These are phyloP conservation scores for Blastocystis sp. DNA, from an alignment of 352 stramenopile genomes.

Conservation along the genomic window DNA sequence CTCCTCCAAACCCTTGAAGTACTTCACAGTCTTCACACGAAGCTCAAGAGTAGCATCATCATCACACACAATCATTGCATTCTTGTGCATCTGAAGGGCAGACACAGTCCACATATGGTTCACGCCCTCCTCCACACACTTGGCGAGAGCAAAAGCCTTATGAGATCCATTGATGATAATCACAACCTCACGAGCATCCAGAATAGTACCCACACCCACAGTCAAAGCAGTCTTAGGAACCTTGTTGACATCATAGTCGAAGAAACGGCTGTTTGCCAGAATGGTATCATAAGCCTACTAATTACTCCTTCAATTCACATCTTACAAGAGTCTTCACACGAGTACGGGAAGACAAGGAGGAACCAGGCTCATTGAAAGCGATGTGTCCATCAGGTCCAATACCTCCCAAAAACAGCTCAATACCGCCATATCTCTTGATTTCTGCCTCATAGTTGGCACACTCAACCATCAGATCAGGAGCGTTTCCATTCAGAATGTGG, in stretches of 20 bases:
- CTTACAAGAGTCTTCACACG: conserved; percentile 79
- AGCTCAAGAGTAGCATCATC: conserved; percentile 83
- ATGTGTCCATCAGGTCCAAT: conserved; percentile 87
- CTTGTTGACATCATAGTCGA: conserved; percentile 77
- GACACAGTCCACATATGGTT: conserved; percentile 87
- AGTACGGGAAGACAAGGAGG: conserved; percentile 78
- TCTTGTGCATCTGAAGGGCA: conserved; percentile 80
- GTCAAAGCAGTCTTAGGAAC: conserved; percentile 85
- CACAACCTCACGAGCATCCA: conserved; percentile 81
- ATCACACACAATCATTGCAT: conserved; percentile 82
- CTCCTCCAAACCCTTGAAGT: conserved; percentile 81
- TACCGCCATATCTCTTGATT: conserved; percentile 79
- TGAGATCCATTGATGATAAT: conserved; percentile 82
- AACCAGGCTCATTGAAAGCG: conserved; percentile 86
- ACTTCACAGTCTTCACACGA: conserved; percentile 84
- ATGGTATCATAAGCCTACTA: conserved; percentile 80
- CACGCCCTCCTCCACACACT: conserved; percentile 83
- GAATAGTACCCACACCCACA: conserved; percentile 82
- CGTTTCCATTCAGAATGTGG: conserved; percentile 82
- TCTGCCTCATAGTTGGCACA: conserved; percentile 81
- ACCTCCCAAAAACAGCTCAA: conserved; percentile 85
- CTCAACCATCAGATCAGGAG: conserved; percentile 76
- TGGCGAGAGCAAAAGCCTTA: conserved; percentile 82
- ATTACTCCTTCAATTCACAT: background rate
- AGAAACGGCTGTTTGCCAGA: conserved; percentile 83